Percentiles rank a stretch among this genome's conserved stretches.
phyloP scores from a whole-genome alignment of 2,329 filamentous ascomycete genomes.

The Fusarium cicatricum region DNA sequence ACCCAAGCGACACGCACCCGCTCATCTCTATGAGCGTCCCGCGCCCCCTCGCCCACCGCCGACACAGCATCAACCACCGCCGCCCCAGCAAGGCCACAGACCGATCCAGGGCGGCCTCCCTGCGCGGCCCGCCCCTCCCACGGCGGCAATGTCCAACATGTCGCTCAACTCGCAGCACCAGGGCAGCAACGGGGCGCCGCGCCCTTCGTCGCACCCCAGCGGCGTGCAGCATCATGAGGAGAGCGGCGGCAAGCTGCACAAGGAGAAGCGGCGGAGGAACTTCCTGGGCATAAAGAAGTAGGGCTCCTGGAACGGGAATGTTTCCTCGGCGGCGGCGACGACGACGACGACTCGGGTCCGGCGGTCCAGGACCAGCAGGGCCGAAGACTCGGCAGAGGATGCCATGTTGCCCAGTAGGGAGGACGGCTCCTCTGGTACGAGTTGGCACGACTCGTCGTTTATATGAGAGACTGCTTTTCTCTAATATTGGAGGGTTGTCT shows the following conservation, averaged over 20 bases:
- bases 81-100: slow-evolving; percentile 28
- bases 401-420: background rate
- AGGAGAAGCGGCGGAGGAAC: slow-evolving; percentile 70
- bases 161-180: slow-evolving; percentile 49
- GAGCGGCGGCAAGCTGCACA: slow-evolving; percentile 55
- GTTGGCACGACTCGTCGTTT: background rate
- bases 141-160: slow-evolving; percentile 64
- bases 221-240: slow-evolving; percentile 35
- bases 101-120: slow-evolving; percentile 41
- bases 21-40: slow-evolving; percentile 83
- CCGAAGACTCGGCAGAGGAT: slow-evolving; percentile 23
- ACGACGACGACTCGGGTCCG: slow-evolving; percentile 10
- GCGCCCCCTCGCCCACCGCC: slow-evolving; percentile 57
- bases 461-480: slow-evolving; percentile 2
- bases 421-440: slow-evolving; percentile 7
- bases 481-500: slow-evolving; percentile 1
- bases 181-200: slow-evolving; percentile 29
- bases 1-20: slow-evolving; percentile 82
- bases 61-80: slow-evolving; percentile 34
- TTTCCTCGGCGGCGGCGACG: slow-evolving; percentile 19
- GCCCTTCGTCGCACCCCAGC: slow-evolving; percentile 28
- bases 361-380: slow-evolving; percentile 24
- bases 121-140: slow-evolving; percentile 51
- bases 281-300: slow-evolving; percentile 68
- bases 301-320: slow-evolving; percentile 42